Conservation (phyloP, 2,329 filamentous ascomycete species). For the Coccinonectria pachysandricola region DNA sequence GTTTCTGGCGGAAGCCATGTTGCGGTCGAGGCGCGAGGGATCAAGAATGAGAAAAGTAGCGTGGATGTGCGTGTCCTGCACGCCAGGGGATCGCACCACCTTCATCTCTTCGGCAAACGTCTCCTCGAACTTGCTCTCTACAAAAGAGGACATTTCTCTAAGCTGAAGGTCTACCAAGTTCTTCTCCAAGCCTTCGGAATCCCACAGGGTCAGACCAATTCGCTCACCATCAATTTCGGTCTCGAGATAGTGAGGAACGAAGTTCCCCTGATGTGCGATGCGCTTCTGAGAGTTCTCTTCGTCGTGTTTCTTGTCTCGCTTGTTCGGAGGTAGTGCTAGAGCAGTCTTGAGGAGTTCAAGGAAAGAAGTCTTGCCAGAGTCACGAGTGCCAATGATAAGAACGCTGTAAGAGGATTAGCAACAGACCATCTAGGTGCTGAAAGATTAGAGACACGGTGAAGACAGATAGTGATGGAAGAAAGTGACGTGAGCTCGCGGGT, state of each 20-base stretch:
- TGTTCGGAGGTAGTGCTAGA: conserved; percentile 71
- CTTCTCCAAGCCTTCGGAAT: conserved; percentile 90
- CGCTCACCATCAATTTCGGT: conserved; percentile 89
- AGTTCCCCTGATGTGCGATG: conserved; percentile 52
- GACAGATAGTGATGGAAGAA: conserved; percentile 6
- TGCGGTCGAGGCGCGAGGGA: conserved; percentile 73
- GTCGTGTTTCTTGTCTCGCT: conserved; percentile 48
- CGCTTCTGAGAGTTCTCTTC: conserved; percentile 49
- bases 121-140: conserved; percentile 98
- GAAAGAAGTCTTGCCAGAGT: conserved; percentile 91
- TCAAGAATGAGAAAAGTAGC: conserved; percentile 90
- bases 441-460: too few relatives aligned
- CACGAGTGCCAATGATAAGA: conserved; percentile 77
- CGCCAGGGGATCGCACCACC: conserved; percentile 83
- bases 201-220: conserved; percentile 89
- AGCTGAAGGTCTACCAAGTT: conserved; percentile 91
- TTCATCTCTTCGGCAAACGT: conserved; percentile 97
- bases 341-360: conserved; percentile 89
- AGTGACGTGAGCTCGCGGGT: neutral
- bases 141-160: conserved; percentile 79
- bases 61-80: conserved; percentile 94
- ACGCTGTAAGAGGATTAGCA: too few relatives aligned
- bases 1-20: conserved; percentile 58
- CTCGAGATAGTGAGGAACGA: conserved; percentile 82
- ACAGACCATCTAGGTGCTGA: too few relatives aligned